Evolutionary conservation across 192 early-diverging fungal genomes (phyloP).

Genomic region (Rhizoclosmatium sp.): DNA sequence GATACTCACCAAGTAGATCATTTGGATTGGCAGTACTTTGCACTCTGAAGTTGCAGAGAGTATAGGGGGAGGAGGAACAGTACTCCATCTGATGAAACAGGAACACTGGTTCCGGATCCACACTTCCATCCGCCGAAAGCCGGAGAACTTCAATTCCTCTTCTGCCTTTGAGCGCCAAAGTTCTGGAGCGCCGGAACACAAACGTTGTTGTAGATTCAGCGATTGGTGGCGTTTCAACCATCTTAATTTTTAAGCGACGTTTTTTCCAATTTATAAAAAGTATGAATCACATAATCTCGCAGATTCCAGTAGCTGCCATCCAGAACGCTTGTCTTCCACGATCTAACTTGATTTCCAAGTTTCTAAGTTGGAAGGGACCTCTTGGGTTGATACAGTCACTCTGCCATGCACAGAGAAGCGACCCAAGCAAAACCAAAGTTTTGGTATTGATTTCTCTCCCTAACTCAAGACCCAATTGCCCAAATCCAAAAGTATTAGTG

Average conservation of each 20-base stretch:
- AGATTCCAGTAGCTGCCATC: background rate
- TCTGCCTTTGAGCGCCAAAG: background rate
- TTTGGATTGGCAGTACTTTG: background rate
- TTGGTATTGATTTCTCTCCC: background rate
- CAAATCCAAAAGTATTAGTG: background rate
- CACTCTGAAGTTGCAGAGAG: background rate
- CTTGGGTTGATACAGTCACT: background rate
- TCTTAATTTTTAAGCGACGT: too few relatives aligned
- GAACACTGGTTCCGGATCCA: background rate
- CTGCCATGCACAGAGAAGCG: background rate
- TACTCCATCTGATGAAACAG: background rate
- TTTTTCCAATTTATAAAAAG: too few relatives aligned
- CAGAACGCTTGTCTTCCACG: background rate
- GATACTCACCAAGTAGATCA: background rate
- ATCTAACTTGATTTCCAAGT: background rate
- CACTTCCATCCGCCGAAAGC: background rate
- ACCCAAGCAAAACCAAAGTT: background rate
- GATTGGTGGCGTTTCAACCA: too few relatives aligned
- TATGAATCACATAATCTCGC: background rate
- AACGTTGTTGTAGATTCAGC: conserved; percentile 2
- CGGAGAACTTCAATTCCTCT: background rate
- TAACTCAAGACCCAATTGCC: background rate
- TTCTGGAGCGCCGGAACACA: background rate
- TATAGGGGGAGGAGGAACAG: background rate
- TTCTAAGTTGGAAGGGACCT: background rate